phyloP scores from a whole-genome alignment of 805 yeast species.

The Yarrowia deformans region DNA sequence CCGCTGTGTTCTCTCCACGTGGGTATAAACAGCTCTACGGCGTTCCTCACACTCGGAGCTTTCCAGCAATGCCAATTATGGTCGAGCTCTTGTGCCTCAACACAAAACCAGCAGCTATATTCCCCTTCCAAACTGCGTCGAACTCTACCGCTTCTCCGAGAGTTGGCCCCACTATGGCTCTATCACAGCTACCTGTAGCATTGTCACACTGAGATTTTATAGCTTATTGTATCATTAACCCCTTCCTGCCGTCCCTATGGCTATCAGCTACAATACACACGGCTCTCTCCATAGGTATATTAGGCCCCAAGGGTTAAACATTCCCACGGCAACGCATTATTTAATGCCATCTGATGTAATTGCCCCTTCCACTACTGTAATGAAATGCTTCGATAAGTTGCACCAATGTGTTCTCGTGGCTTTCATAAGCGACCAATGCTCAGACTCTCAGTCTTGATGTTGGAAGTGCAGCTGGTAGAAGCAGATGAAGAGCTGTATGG shows the following conservation, averaged over 20 bases:
- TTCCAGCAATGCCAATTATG: background rate
- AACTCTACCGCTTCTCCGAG: too few species aligned
- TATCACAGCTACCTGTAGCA: background rate
- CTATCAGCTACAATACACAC: background rate
- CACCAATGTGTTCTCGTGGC: background rate
- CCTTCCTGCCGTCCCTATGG: background rate
- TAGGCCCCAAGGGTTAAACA: too few species aligned
- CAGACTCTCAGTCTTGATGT: background rate
- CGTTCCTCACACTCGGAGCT: background rate
- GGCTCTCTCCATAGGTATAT: too few species aligned
- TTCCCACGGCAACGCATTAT: background rate
- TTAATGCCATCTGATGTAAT: background rate
- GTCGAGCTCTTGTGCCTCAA: too few species aligned
- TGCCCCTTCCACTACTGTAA: background rate
- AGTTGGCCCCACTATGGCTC: background rate
- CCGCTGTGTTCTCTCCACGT: too few species aligned
- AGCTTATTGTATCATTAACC: background rate
- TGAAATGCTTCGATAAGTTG: background rate
- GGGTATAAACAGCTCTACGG: background rate
- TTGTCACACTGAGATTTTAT: background rate
- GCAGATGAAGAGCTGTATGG: background rate
- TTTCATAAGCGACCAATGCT: background rate
- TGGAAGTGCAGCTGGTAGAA: too few species aligned
- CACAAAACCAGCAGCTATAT: too few species aligned
- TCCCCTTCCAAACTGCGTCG: too few species aligned